phyloP scores from a whole-genome alignment of 192 early-diverging fungal species.

The Podila horticola region DNA sequence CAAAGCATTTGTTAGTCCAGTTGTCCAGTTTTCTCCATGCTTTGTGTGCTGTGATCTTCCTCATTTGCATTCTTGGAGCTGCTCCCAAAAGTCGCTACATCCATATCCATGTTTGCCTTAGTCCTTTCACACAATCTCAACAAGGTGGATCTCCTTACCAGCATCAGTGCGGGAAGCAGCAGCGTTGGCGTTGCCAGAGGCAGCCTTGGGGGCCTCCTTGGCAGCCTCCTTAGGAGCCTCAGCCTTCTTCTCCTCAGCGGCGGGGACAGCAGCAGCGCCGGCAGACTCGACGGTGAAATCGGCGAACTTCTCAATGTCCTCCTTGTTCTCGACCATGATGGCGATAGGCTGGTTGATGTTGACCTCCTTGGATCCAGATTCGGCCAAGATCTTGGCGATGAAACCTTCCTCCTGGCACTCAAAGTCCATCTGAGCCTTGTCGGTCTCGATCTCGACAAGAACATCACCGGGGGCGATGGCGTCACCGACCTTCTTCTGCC shows the following conservation, averaged over 20 bases:
- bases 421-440: conserved; percentile 99
- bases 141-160: conserved; percentile 6
- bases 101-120: neutral
- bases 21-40: neutral
- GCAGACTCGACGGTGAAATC: conserved; percentile 75
- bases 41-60: neutral
- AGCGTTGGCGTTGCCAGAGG: conserved; percentile 26
- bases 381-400: conserved; percentile 92
- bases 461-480: conserved; percentile 90
- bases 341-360: conserved; percentile 79
- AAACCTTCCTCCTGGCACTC: conserved; percentile 99
- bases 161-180: conserved; percentile 50
- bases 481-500: conserved; percentile 97
- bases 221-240: conserved; percentile 23
- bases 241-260: conserved; percentile 51
- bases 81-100: no score
- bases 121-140: neutral
- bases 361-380: conserved; percentile 89
- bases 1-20: conserved; percentile 14
- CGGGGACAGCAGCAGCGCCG: conserved; percentile 45
- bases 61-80: neutral
- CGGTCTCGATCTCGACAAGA: conserved; percentile 96
- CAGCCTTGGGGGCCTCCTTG: conserved; percentile 22
- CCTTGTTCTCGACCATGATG: conserved; percentile 90
- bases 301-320: conserved; percentile 87